Conservation (phyloP, 2,329 filamentous ascomycete species). For the Juglanconis sp. region DNA sequence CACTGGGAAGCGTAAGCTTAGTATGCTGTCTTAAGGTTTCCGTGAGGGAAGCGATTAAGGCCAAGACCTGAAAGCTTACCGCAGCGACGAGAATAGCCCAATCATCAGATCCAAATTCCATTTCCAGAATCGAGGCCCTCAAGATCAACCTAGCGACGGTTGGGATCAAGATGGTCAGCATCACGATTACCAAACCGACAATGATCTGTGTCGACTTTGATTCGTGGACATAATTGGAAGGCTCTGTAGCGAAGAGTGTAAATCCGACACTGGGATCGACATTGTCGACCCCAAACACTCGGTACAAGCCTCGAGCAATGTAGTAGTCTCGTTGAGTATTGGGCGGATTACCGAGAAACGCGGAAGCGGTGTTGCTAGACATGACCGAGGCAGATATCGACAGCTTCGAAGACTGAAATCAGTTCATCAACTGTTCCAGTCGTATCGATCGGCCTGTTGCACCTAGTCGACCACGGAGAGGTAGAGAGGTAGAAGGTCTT, state of each 20-base stretch:
- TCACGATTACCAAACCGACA: conserved; percentile 12
- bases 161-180: conserved; percentile 6
- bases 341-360: conserved; percentile 8
- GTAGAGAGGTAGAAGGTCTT: no score
- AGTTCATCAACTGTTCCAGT: neutral
- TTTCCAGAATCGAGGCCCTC: conserved; percentile 3
- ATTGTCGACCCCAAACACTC: neutral
- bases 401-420: neutral
- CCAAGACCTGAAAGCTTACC: conserved; percentile 6
- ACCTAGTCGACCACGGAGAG: no score
- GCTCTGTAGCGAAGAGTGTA: neutral
- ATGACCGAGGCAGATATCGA: neutral
- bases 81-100: conserved; percentile 16
- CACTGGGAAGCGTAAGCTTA: neutral
- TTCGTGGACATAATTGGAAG: conserved; percentile 5
- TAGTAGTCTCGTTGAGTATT: neutral
- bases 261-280: neutral
- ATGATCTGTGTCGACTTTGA: conserved; percentile 12
- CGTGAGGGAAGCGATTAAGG: neutral
- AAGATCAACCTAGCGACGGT: conserved; percentile 8
- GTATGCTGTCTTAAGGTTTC: neutral
- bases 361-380: neutral
- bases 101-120: conserved; percentile 13
- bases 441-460: no score
- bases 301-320: conserved; percentile 4